Conservation (phyloP, 2,329 filamentous ascomycete species). For the Cordyceps tenuipes region DNA sequence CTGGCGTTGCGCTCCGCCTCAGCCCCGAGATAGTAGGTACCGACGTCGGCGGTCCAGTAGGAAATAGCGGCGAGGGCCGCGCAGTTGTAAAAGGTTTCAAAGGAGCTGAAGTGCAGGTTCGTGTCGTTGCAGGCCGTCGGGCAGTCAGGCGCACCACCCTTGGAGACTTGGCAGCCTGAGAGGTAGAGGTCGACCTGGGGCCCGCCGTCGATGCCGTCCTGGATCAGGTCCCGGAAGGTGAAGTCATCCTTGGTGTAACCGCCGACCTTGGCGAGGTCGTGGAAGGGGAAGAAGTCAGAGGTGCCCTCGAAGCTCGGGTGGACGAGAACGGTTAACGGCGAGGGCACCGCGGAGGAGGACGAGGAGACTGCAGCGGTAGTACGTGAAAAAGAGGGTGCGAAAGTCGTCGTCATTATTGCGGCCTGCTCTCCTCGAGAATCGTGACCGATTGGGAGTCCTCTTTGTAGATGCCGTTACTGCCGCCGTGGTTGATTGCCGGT, state of each 20-base stretch:
- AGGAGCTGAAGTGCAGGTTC: conserved; percentile 24
- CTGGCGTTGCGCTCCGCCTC: conserved; percentile 30
- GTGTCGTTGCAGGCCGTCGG: conserved; percentile 25
- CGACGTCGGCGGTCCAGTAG: conserved; percentile 25
- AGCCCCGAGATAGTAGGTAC: conserved; percentile 22
- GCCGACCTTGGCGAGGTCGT: conserved; percentile 25
- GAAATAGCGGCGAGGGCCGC: conserved; percentile 27
- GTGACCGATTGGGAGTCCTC: neutral
- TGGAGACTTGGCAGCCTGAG: conserved; percentile 24
- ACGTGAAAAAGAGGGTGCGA: conserved; percentile 3
- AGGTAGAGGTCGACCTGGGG: conserved; percentile 25
- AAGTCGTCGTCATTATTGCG: conserved; percentile 1
- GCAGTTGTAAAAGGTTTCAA: conserved; percentile 33
- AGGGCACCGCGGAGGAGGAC: conserved; percentile 3
- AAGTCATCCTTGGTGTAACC: conserved; percentile 20
- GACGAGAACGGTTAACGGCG: conserved; percentile 23
- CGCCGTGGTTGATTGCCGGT: neutral
- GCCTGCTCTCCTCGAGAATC: conserved; percentile 14
- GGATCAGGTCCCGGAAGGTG: conserved; percentile 27
- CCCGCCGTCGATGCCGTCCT: conserved; percentile 25
- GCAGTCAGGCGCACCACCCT: conserved; percentile 23
- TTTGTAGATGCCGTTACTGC: neutral
- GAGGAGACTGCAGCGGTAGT: neutral
- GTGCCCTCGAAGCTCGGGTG: conserved; percentile 23
- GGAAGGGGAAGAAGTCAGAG: conserved; percentile 29